Evolutionary conservation across 1,139 yeast species (phyloP).

Genomic region (Geotrichum europaeum): DNA sequence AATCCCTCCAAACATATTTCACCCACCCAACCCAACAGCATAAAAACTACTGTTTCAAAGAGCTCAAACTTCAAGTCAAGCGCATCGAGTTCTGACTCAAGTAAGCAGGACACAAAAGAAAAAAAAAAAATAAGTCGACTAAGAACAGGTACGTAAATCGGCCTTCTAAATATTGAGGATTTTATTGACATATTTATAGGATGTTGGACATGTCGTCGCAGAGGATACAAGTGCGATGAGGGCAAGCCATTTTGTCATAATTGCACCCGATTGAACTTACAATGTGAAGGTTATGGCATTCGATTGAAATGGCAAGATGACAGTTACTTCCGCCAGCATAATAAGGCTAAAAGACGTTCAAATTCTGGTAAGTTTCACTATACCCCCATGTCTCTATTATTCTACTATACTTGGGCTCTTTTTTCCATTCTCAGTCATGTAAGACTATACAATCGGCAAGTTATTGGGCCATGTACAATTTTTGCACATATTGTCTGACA

Average conservation of each 20-base stretch:
- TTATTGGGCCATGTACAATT: not conserved
- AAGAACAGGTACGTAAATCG: slow-evolving; percentile 23
- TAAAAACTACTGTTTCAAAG: not conserved
- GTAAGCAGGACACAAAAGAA: not conserved
- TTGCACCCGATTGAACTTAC: slow-evolving; percentile 21
- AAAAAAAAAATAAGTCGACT: slow-evolving; percentile 26
- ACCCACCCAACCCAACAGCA: not conserved
- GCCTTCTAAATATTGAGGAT: not conserved
- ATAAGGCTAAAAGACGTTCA: not conserved
- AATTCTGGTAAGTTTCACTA: not conserved
- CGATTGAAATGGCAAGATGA: slow-evolving; percentile 28
- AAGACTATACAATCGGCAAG: not conserved
- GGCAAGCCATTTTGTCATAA: slow-evolving; percentile 32
- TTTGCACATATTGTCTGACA: not conserved
- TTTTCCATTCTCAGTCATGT: not conserved
- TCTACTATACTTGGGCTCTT: not conserved
- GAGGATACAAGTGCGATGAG: slow-evolving; percentile 84
- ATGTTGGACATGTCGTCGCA: slow-evolving; percentile 71
- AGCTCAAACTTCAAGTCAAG: not conserved
- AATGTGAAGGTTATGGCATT: slow-evolving; percentile 30
- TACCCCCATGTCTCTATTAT: not conserved
- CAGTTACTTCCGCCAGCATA: slow-evolving; percentile 9
- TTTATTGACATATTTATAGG: slow-evolving; percentile 37
- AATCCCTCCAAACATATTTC: not conserved
- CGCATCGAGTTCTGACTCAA: not conserved